Conservation (phyloP, 768 basidiomycete species). For the Boletus tomentosulus region DNA sequence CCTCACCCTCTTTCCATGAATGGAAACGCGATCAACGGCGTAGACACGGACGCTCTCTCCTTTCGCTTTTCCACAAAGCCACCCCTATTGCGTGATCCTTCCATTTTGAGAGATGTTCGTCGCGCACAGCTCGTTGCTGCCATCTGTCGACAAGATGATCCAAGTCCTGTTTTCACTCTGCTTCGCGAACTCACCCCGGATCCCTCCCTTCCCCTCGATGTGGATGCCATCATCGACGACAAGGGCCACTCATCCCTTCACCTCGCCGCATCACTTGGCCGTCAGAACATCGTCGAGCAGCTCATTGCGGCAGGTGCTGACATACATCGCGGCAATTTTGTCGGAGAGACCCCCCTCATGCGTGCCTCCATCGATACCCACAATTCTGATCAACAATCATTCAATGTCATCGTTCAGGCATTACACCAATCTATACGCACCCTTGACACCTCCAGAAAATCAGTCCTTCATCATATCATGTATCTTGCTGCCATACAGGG, state of each 20-base stretch:
- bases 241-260: conserved; percentile 94
- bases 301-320: conserved; percentile 81
- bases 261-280: conserved; percentile 83
- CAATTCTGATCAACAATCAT: conserved; percentile 74
- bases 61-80: conserved; percentile 71
- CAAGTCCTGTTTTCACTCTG: conserved; percentile 54
- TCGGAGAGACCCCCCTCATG: conserved; percentile 92
- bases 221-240: conserved; percentile 88
- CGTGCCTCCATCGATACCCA: conserved; percentile 88
- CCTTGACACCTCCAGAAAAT: conserved; percentile 79
- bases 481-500: conserved; percentile 90
- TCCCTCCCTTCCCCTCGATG: conserved; percentile 41
- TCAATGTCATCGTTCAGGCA: conserved; percentile 57
- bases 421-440: conserved; percentile 80
- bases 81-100: conserved; percentile 50
- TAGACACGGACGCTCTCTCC: conserved; percentile 43
- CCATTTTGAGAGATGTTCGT: conserved; percentile 47
- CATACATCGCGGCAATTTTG: conserved; percentile 84
- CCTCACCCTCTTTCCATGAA: conserved; percentile 45
- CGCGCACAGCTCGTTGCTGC: conserved; percentile 60
- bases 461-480: conserved; percentile 88
- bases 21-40: conserved; percentile 39
- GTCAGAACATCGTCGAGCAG: conserved; percentile 60
- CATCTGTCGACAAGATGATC: conserved; percentile 69
- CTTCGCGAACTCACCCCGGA: conserved; percentile 59